A percentile compares a stretch with the other conserved stretches of the same genome.
These are phyloP conservation scores for Xylariaceae sp. DNA, from an alignment of 2,329 filamentous ascomycete genomes.

Conservation along the genomic window DNA sequence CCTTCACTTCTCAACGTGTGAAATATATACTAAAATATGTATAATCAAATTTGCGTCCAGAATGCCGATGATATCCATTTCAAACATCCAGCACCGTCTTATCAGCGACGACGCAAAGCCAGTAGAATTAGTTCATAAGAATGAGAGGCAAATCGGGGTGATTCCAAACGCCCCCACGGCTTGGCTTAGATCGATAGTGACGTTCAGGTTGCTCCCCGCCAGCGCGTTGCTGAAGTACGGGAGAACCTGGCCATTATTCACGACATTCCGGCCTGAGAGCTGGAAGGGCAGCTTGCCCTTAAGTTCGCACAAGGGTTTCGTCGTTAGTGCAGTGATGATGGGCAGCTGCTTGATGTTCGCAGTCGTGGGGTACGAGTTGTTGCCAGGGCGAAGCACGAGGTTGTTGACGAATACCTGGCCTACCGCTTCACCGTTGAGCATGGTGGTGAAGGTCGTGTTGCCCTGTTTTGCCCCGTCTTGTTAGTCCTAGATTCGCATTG, in stretches of 20 bases:
- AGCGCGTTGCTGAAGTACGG: slow-evolving; percentile 56
- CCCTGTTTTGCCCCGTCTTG: slow-evolving; percentile 40
- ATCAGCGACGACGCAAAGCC: not conserved
- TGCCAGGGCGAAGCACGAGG: slow-evolving; percentile 55
- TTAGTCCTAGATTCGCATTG: not conserved
- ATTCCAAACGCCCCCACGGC: slow-evolving; percentile 12
- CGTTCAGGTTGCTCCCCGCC: slow-evolving; percentile 45
- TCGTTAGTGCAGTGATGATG: slow-evolving; percentile 43
- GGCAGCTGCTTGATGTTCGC: slow-evolving; percentile 49
- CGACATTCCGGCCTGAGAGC: slow-evolving; percentile 50
- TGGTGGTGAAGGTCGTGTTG: slow-evolving; percentile 59
- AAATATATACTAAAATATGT: no score
- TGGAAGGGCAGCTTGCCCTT: slow-evolving; percentile 52
- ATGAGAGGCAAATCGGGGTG: not conserved
- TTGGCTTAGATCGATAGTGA: slow-evolving; percentile 43
- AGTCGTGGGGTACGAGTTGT: slow-evolving; percentile 53
- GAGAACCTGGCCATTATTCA: slow-evolving; percentile 49
- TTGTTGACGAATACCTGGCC: slow-evolving; percentile 56
- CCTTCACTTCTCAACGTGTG: no score
- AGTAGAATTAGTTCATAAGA: not conserved
- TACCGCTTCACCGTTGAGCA: slow-evolving; percentile 47
- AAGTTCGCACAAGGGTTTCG: slow-evolving; percentile 47
- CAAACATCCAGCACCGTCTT: not conserved
- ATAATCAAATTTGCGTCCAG: no score
- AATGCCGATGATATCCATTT: no score